A percentile compares a stretch with the other conserved stretches of the same genome.
Evolutionary conservation across 2,329 filamentous ascomycete species (phyloP).

Genomic region (Coniochaeta sp.): DNA sequence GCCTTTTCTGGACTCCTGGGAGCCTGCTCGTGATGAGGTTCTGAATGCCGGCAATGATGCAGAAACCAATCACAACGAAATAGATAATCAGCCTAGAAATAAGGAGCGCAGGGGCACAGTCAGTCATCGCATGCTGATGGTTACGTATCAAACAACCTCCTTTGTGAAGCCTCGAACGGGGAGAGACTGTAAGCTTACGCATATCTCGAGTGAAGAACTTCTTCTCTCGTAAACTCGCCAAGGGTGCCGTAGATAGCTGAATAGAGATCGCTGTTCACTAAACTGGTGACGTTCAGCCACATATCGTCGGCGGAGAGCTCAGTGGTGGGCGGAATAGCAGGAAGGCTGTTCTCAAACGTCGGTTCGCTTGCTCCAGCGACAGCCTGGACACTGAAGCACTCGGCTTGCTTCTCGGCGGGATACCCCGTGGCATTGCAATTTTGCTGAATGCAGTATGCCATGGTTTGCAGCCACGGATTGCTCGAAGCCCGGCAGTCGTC

Average conservation of each 20-base stretch:
- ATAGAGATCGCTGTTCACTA: conserved; percentile 20
- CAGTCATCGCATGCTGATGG: background rate
- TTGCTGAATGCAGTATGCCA: conserved; percentile 10
- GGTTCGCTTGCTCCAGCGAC: conserved; percentile 3
- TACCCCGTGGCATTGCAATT: conserved; percentile 9
- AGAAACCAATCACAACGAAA: background rate
- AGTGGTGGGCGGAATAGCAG: conserved; percentile 14
- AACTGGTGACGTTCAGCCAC: conserved; percentile 23
- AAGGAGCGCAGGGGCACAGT: background rate
- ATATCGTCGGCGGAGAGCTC: conserved; percentile 11
- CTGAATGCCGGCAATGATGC: background rate
- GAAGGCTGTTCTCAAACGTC: conserved; percentile 2
- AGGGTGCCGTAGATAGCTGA: conserved; percentile 40
- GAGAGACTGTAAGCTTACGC: conserved; percentile 19
- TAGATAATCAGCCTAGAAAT: background rate
- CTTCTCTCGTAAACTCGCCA: conserved; percentile 42
- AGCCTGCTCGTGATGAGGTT: background rate
- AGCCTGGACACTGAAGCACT: background rate
- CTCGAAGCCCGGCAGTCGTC: conserved; percentile 16
- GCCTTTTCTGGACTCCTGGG: background rate
- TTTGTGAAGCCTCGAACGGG: too few relatives aligned
- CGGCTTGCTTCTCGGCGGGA: conserved; percentile 3
- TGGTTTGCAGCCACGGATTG: background rate
- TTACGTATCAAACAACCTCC: background rate
- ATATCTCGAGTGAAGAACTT: conserved; percentile 17